Base-by-base conservation (phyloP, 129 eudicot species). In the Ambrosia trifida region DNA sequence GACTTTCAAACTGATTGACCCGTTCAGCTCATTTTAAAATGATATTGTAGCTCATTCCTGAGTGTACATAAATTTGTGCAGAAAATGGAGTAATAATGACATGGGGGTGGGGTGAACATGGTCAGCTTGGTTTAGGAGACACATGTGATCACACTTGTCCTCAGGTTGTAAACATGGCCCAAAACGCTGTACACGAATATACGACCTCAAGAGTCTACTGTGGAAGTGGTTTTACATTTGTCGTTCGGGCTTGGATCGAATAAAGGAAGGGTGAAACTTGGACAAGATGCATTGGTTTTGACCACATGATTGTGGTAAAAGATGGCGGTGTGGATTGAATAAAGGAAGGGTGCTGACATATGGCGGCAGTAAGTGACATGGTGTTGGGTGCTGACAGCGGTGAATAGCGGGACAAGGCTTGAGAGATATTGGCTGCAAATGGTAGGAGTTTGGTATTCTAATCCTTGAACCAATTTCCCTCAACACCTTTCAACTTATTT, bases 21-120 rank as follows among this genome's bases (percentile, higher is more conserved):
- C 8, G 31, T 53, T 18, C 31, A 53, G 16, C 52, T 46, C 52
- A 46, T 46, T 46, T 8, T 4, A 46, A 46, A 19, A 17, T 69
- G 64, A 33, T 54, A 52, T 69, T 4, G 36, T 18, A 11, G 61
- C 50, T 19, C 33, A 11, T 49, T 53, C n/a, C 5, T 0, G 12
- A 53, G 2, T 33, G 50, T 31, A 14, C 24, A 4, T 41, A 40
- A 52, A 2, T 2, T 28, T 63, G 9, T 65, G 81, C 87, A 94
- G 98, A 81, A 30, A 54, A 83, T 77, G 96, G 93, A 79, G 59
- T 46, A 30, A 66, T 94, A 63, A 78, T 91, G 87, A 82, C 95
- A 69, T 89, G 93, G 95, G 98, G 98, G 28, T 94, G 98, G 98
- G 98, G 97, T 24, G 98, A 94, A 81, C 98, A 94, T 73, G 96